These are phyloP conservation scores for Ensete ventricosum DNA, from an alignment of 176 grass and related monocot species.

Conservation along the genomic window DNA sequence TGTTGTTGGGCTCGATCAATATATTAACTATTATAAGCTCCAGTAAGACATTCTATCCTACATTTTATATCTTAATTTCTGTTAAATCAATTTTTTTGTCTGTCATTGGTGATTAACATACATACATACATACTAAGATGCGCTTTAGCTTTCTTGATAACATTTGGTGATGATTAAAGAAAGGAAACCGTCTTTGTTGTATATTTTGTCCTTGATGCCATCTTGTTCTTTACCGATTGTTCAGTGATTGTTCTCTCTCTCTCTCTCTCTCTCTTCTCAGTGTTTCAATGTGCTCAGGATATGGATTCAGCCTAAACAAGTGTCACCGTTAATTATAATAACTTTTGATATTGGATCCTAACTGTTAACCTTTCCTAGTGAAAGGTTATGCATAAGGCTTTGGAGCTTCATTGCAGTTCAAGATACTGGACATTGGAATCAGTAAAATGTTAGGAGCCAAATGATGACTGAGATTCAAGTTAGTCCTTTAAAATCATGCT, in stretches of 20 bases:
- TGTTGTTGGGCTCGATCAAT: conserved; percentile 85
- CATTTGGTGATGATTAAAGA: neutral
- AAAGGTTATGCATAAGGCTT: neutral
- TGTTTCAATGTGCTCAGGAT: too few relatives aligned
- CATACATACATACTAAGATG: neutral
- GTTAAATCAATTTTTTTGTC: neutral
- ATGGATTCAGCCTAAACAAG: too few relatives aligned
- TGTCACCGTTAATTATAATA: too few relatives aligned
- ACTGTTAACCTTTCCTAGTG: neutral
- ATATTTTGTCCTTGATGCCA: neutral
- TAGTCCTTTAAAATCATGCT: neutral
- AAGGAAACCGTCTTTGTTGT: neutral
- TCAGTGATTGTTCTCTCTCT: neutral
- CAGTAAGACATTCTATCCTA: conserved; percentile 41
- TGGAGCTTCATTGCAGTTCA: neutral
- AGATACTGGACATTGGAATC: neutral
- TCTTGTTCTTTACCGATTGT: neutral
- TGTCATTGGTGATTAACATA: neutral
- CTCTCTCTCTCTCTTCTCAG: too few relatives aligned
- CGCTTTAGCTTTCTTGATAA: neutral
- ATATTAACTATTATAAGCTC: conserved; percentile 98
- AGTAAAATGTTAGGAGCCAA: neutral
- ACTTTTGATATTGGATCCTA: neutral
- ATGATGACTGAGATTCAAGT: neutral
- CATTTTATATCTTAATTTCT: conserved; percentile 6